A percentile compares a stretch with the other conserved stretches of the same genome.
These are phyloP conservation scores for Pythium pyrilobum DNA, from an alignment of 352 stramenopile genomes.

Conservation along the genomic window DNA sequence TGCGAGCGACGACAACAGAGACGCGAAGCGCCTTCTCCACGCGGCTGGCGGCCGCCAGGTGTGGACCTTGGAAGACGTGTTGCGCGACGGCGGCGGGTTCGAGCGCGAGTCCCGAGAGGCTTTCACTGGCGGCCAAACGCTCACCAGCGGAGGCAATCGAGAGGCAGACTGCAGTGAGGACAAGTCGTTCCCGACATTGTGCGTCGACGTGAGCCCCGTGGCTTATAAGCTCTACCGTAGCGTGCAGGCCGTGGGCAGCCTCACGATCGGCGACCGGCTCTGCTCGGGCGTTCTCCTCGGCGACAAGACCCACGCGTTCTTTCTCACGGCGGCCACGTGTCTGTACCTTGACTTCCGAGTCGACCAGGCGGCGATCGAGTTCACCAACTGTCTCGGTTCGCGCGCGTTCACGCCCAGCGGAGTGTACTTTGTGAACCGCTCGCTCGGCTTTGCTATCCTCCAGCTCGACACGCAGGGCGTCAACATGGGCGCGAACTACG, in stretches of 20 bases:
- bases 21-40: too few relatives aligned
- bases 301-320: background rate
- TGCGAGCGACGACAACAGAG: too few relatives aligned
- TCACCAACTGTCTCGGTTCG: slow-evolving; percentile 1
- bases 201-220: background rate
- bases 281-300: slow-evolving; percentile 4
- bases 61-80: too few relatives aligned
- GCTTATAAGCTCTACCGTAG: slow-evolving; percentile 3
- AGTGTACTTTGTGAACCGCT: background rate
- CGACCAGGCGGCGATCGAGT: background rate
- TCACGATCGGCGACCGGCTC: background rate
- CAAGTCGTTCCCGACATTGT: slow-evolving; percentile 2
- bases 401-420: background rate
- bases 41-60: too few relatives aligned
- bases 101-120: too few relatives aligned
- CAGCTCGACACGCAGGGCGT: background rate
- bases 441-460: slow-evolving; percentile 4
- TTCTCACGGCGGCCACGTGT: slow-evolving; percentile 6
- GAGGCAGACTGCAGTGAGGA: background rate
- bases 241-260: background rate
- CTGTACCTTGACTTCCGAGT: background rate
- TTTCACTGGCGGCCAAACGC: too few relatives aligned
- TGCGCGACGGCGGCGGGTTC: too few relatives aligned
- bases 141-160: too few relatives aligned
- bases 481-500: background rate